Base-by-base conservation (phyloP, 768 basidiomycete species). In the Mrakia hoshinonis region DNA sequence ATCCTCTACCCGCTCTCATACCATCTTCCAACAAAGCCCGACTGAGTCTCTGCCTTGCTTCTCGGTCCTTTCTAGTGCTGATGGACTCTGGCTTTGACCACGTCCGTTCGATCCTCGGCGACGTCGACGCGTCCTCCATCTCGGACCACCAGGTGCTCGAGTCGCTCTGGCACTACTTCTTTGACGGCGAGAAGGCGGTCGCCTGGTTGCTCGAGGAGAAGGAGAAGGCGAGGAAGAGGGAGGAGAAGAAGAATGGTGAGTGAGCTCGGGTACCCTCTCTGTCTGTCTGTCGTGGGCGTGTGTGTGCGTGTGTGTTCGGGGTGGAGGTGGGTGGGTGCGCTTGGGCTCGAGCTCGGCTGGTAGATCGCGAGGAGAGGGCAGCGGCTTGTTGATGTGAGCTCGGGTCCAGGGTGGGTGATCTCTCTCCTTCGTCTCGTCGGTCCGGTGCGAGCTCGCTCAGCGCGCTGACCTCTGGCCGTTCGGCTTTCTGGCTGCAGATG, bases 241-340 rank as follows among this genome's bases (percentile, higher is more conserved):
- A 83, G 62, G 87, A 87, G 31, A 89, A 90, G 77, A 89, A 90
- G 77, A 87, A 89, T 75, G 93, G 92, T 93, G 82, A 89, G 91
- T 83, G 22, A 10, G 4, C 1, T 10, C 29, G 18, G 31, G 10
- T 39, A 43, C 46, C n/a, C 29, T 15, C 64, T 65, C 29, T 49
- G 18, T 15, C 24, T 65, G 7, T 48, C 29, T 7, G 29, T 24
- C 31, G 26, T 22, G 22, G 10, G 22, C 20, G 22, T 26, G 51
- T 52, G 10, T 52, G 7, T 52, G 51, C 20, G 51, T 52, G 51
- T 20, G 20, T 52, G 51, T 52, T 6, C 20, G 22, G 10, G 22
- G 20, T 6, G 7, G 22, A 7, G 20, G 22, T 22, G 51, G 26
- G 26, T n/a, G 51, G 6, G 26, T 20, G 24, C 11, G 39, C n/a